Conservation (phyloP, 225 moss, liverwort and hornwort genomes). For the Neckera pumila region DNA sequence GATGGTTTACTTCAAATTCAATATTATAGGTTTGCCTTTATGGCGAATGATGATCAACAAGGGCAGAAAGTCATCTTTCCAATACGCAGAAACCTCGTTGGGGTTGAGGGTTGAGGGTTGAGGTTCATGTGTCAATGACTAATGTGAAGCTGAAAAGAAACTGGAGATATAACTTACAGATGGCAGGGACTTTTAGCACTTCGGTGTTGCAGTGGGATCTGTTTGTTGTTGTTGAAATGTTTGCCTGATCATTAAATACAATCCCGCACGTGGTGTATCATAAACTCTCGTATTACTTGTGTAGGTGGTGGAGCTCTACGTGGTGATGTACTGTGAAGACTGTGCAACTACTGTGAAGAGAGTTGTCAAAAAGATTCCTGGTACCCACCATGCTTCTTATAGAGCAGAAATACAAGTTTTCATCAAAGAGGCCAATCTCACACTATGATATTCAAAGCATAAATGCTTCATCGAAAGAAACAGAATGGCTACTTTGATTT, state of each 20-base stretch:
- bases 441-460: background rate
- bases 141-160: background rate
- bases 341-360: conserved; percentile 28
- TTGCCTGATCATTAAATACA: background rate
- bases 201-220: background rate
- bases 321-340: conserved; percentile 52
- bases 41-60: background rate
- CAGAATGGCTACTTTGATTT: background rate
- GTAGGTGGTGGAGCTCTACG: conserved; percentile 42
- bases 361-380: conserved; percentile 31
- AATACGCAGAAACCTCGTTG: background rate
- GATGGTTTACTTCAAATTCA: background rate
- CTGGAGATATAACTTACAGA: background rate
- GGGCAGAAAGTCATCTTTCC: background rate
- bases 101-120: background rate
- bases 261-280: background rate
- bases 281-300: background rate
- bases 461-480: background rate
- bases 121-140: background rate
- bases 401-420: background rate
- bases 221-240: background rate
- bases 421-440: background rate
- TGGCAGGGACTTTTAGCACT: background rate
- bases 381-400: background rate
- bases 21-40: background rate